Conservation (phyloP, 31 red algal genomes). For the Bonnemaisonia californica region DNA sequence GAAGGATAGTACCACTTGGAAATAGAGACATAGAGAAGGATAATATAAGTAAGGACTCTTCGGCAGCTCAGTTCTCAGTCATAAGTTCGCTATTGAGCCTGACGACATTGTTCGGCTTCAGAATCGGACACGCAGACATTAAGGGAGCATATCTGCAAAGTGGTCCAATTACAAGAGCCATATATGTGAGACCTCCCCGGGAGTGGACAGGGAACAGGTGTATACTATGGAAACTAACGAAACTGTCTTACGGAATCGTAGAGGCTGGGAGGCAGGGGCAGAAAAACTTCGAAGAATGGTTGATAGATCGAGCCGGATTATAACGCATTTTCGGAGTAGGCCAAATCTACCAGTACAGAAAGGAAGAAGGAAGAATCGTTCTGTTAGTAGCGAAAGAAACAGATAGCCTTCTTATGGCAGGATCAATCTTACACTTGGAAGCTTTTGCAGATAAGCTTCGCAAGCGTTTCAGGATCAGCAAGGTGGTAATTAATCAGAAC, state of each 20-base stretch:
- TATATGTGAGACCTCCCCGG: constrained; percentile 13
- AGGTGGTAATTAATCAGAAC: constrained; percentile 7
- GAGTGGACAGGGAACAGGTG: not conserved
- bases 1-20: not conserved
- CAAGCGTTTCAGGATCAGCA: constrained; percentile 12
- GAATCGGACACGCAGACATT: not conserved
- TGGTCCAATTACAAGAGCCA: constrained; percentile 14
- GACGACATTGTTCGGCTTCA: not conserved
- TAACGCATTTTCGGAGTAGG: constrained; percentile 9
- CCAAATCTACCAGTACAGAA: constrained; percentile 18
- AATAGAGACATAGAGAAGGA: constrained; percentile 23
- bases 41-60: constrained; percentile 9
- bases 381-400: constrained; percentile 20
- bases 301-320: not conserved
- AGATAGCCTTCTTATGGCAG: constrained; percentile 26
- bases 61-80: constrained; percentile 7
- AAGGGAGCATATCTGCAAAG: constrained; percentile 35
- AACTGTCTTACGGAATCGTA: constrained; percentile 22
- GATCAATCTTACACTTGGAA: not conserved
- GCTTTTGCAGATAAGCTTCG: not conserved
- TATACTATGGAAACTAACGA: constrained; percentile 24
- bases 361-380: not conserved
- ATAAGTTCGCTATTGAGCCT: constrained; percentile 4
- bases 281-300: constrained; percentile 8
- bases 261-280: constrained; percentile 33